These are phyloP conservation scores for Boletus mariae DNA, from an alignment of 1,284 basidiomycete genomes.

Conservation along the genomic window DNA sequence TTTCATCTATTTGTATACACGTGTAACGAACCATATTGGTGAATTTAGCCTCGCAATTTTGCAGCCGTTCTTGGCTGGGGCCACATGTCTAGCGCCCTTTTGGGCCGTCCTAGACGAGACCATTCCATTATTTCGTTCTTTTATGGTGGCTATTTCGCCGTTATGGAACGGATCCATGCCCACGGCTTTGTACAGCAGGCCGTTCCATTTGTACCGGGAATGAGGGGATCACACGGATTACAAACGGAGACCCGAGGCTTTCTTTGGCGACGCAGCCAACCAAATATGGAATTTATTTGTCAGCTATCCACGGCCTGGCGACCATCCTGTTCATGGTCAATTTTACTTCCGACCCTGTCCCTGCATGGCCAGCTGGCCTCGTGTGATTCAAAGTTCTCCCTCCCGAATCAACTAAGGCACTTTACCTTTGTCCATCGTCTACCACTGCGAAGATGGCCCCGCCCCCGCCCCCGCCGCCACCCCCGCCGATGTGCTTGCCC, in stretches of 20 bases:
- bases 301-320: slow-evolving; percentile 16
- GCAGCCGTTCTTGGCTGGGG: background rate
- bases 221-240: slow-evolving; percentile 27
- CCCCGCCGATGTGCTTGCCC: slow-evolving; percentile 56
- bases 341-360: slow-evolving; percentile 23
- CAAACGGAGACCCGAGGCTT: slow-evolving; percentile 14
- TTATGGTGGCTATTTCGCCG: slow-evolving; percentile 6
- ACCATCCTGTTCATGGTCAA: slow-evolving; percentile 13
- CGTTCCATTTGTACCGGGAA: slow-evolving; percentile 14
- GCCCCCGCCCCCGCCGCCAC: slow-evolving; percentile 43
- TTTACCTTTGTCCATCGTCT: slow-evolving; percentile 17
- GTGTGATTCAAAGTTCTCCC: slow-evolving; percentile 23
- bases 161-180: slow-evolving; percentile 15
- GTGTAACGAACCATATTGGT: slow-evolving; percentile 19
- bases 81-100: background rate
- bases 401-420: slow-evolving; percentile 15
- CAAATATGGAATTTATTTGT: slow-evolving; percentile 24
- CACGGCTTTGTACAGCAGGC: slow-evolving; percentile 12
- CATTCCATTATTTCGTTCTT: slow-evolving; percentile 3
- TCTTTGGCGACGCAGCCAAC: slow-evolving; percentile 21
- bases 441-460: slow-evolving; percentile 37
- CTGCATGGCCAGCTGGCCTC: slow-evolving; percentile 26
- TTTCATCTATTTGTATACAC: slow-evolving; percentile 22
- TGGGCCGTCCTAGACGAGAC: background rate
- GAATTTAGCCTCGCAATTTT: slow-evolving; percentile 10